Conservation (phyloP, 108 stramenopile genomes). For the Epithemia pelagica region DNA sequence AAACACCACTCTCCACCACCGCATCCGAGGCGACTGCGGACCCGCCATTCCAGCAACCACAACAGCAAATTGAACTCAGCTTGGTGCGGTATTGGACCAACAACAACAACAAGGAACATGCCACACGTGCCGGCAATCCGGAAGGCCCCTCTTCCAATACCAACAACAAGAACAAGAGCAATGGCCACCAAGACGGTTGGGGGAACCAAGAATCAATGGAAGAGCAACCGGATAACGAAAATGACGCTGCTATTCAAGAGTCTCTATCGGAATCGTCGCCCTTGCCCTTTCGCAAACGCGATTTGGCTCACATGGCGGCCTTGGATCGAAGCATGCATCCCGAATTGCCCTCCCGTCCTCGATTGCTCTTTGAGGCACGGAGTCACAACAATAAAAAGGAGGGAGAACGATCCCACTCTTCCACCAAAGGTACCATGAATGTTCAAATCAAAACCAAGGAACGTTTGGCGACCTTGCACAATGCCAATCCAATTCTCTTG, state of each 20-base stretch:
- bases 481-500: constrained; percentile 34
- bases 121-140: too few relatives aligned
- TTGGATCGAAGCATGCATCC: not conserved
- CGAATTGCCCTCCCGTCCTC: not conserved
- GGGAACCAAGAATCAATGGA: constrained; percentile 1
- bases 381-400: too few relatives aligned
- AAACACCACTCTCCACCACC: too few relatives aligned
- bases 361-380: not conserved
- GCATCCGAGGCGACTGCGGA: too few relatives aligned
- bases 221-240: not conserved
- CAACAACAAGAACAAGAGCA: constrained; percentile 7
- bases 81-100: constrained; percentile 32
- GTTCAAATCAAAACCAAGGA: not conserved
- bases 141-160: not conserved
- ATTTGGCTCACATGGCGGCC: not conserved
- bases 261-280: not conserved
- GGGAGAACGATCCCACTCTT: not conserved
- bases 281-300: not conserved
- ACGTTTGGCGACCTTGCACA: not conserved
- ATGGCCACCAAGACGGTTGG: too few relatives aligned
- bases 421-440: not conserved
- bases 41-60: too few relatives aligned
- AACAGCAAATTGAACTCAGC: constrained; percentile 26
- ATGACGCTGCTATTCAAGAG: not conserved
- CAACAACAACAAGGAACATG: not conserved